Conservation (phyloP, 352 stramenopile genomes). For the Hyaloperonospora arabidopsidis region DNA sequence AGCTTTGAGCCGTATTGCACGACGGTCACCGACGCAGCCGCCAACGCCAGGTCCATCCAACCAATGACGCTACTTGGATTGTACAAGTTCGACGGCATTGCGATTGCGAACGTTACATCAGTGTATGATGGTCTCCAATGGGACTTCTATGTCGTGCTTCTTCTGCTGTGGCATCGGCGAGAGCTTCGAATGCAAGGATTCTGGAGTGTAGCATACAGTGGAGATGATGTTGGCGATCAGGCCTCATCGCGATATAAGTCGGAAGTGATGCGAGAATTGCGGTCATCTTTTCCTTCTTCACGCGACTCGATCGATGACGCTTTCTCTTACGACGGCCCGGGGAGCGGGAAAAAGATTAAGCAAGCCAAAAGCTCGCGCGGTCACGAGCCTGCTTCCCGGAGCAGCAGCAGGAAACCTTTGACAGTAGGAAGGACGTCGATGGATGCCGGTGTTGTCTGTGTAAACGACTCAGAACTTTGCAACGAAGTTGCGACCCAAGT, state of each 20-base stretch:
- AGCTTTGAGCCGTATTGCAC: conserved; percentile 75
- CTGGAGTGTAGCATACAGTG: conserved; percentile 39
- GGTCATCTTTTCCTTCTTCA: conserved; percentile 48
- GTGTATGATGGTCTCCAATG: conserved; percentile 73
- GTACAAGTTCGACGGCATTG: conserved; percentile 80
- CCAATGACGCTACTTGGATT: conserved; percentile 72
- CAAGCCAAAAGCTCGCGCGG: conserved; percentile 11
- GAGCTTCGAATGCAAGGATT: conserved; percentile 76
- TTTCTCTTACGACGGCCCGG: conserved; percentile 30
- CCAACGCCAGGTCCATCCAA: conserved; percentile 60
- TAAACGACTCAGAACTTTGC: conserved; percentile 24
- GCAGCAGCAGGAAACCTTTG: conserved; percentile 15
- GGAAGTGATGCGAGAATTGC: conserved; percentile 34
- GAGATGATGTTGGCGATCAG: conserved; percentile 17
- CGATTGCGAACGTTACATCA: conserved; percentile 39
- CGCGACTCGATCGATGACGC: conserved; percentile 72
- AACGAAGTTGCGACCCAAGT: conserved; percentile 43
- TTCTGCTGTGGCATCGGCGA: conserved; percentile 69
- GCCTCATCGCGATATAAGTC: conserved; percentile 37
- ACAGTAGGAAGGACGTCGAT: conserved; percentile 14
- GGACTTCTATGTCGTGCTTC: conserved; percentile 78
- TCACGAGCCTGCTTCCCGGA: conserved; percentile 16
- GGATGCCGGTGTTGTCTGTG: conserved; percentile 23
- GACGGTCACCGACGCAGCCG: conserved; percentile 24
- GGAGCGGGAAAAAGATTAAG: conserved; percentile 17